Evolutionary conservation across 2,329 filamentous ascomycete species (phyloP), one percentile per base, ranked within the genome.

Genomic region (Aspergillus niger): DNA sequence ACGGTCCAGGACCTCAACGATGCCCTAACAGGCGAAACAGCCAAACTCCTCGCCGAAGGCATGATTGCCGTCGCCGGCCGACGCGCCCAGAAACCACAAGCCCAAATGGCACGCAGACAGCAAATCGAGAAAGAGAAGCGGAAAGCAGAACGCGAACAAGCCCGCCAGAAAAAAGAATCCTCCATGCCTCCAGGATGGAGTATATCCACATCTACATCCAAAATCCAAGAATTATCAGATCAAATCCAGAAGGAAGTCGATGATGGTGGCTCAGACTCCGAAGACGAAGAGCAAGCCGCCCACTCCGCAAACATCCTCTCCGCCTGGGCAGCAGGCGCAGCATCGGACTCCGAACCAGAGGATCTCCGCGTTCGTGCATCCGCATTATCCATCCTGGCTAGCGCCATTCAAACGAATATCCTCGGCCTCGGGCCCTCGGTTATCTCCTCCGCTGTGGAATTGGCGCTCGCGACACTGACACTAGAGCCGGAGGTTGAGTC

Each of bases 301-400:
- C 65, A 73, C 43, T 70, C 75, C 1, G 71, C 72, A 2, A 77
- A 74, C 43, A 75, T 79, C 7, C 61, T 79, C 13, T 66, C 74
- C n/a, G 73, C 76, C 26, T 79, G 77, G 77, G 76, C 74, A 3
- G 71, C 74, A 3, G 77, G 77, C 17, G 70, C 76, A 3, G 61
- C 69, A 1, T 63, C 69, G 8, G 76, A 79, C 53, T 66, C 71
- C 22, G 72, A 77, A 24, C 77, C 77, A n/a, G 78, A 80, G 56
- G 78, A 80, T 58, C 70, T 80, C 1, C 77, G 78, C 11, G 67
- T 74, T 1, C 73, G 78, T 3, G 70, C 77, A n/a, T 80, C 78
- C 1, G 78, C 78, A 13, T 67, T 80, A 3, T 80, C 78, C 2
- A 76, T 80, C 30, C 70, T 80, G 4, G 76, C 76, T 3, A 76